These are phyloP conservation scores for Sporothrix dimorphospora DNA, from an alignment of 2,329 filamentous ascomycete species.

Conservation along the genomic window DNA sequence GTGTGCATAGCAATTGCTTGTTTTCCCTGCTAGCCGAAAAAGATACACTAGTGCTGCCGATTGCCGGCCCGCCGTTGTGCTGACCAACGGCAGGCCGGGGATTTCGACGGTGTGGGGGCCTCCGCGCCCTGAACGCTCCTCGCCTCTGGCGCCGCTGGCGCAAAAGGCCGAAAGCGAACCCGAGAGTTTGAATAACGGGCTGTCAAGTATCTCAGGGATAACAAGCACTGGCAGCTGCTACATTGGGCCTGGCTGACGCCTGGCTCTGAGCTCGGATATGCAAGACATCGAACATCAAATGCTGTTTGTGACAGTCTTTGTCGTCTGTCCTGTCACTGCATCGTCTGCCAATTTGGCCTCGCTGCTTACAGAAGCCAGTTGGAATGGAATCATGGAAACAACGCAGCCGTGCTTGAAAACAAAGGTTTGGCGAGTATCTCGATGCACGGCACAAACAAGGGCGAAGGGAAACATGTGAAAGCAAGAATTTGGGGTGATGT, in stretches of 20 bases:
- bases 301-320: no score
- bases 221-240: background rate
- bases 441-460: background rate
- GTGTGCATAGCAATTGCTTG: background rate
- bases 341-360: background rate
- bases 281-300: background rate
- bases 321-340: background rate
- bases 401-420: background rate
- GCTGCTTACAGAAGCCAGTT: background rate
- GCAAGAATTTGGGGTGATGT: background rate
- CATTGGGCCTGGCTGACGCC: conserved; percentile 1
- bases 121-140: background rate
- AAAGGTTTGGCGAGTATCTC: background rate
- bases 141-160: background rate
- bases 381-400: background rate
- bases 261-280: conserved; percentile 10
- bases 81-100: conserved; percentile 3
- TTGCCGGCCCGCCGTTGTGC: conserved; percentile 13
- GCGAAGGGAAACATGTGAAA: conserved; percentile 5
- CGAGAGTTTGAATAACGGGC: background rate
- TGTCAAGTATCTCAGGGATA: background rate
- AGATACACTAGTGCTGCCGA: conserved; percentile 2
- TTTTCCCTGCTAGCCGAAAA: background rate
- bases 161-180: conserved; percentile 2
- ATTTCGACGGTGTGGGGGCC: background rate